Evolutionary conservation across 306 rosid species (phyloP).

Genomic region (Sicyos baderoa): DNA sequence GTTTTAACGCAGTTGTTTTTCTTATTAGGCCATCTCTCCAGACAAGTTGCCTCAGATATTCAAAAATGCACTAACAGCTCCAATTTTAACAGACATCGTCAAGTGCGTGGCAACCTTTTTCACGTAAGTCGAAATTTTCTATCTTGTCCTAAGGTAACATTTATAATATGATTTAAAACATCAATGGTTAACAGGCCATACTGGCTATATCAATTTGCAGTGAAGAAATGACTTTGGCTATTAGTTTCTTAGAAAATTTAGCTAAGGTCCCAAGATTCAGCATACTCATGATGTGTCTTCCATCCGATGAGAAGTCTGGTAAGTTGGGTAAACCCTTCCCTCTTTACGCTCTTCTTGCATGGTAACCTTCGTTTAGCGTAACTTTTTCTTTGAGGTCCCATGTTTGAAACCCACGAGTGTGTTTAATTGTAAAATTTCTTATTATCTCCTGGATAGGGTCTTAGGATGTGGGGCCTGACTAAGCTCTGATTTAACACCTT

Average conservation of each 20-base stretch:
- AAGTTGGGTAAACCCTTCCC: conserved; percentile 19
- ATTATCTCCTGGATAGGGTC: no score
- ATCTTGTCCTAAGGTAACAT: neutral
- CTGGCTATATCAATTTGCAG: conserved; percentile 34
- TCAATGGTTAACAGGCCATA: neutral
- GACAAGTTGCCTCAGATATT: conserved; percentile 59
- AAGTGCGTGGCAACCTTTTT: conserved; percentile 73
- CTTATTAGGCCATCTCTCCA: conserved; percentile 57
- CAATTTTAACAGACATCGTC: conserved; percentile 59
- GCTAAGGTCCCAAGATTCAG: conserved; percentile 73
- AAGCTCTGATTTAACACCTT: neutral
- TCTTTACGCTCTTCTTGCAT: neutral
- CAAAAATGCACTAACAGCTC: conserved; percentile 70
- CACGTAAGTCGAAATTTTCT: conserved; percentile 38
- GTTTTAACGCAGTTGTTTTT: conserved; percentile 12
- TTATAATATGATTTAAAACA: neutral
- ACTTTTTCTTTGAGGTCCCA: no score
- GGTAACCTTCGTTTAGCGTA: neutral
- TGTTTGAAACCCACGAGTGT: no score
- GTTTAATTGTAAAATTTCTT: no score
- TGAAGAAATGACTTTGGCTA: conserved; percentile 58
- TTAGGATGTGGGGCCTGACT: no score
- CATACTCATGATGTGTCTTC: conserved; percentile 65
- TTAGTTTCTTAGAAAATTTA: conserved; percentile 57
- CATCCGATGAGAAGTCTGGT: conserved; percentile 63